These are phyloP conservation scores for Fusarium subglutinans DNA, from an alignment of 2,329 filamentous ascomycete genomes.

Conservation along the genomic window DNA sequence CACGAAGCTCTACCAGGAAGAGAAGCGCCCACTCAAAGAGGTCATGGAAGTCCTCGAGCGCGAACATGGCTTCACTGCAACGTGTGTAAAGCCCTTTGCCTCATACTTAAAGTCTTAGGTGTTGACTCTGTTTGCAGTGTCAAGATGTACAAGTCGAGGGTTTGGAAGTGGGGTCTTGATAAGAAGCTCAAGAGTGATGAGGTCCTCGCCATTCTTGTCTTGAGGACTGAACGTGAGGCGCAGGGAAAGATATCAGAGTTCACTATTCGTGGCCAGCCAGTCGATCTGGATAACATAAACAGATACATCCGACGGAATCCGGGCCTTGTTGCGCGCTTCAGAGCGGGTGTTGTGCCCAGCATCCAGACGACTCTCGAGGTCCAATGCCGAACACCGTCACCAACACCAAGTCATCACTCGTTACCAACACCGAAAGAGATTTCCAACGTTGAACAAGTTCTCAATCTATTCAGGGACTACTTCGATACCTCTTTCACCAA, in stretches of 20 bases:
- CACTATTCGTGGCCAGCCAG: slow-evolving; percentile 50
- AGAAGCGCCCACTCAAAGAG: slow-evolving; percentile 53
- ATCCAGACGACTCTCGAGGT: slow-evolving; percentile 46
- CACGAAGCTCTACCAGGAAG: slow-evolving; percentile 51
- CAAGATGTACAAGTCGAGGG: slow-evolving; percentile 56
- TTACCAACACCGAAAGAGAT: slow-evolving; percentile 38
- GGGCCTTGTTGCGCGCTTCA: slow-evolving; percentile 45
- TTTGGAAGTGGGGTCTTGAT: slow-evolving; percentile 54
- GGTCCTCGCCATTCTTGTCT: slow-evolving; percentile 51
- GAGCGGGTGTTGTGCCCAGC: slow-evolving; percentile 45
- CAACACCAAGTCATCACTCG: slow-evolving; percentile 29
- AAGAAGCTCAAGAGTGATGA: slow-evolving; percentile 55
- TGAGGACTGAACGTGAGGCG: slow-evolving; percentile 50
- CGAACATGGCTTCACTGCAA: slow-evolving; percentile 51
- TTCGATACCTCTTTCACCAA: slow-evolving; percentile 44
- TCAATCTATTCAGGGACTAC: slow-evolving; percentile 44
- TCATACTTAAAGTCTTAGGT: neutral
- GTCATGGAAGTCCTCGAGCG: slow-evolving; percentile 52
- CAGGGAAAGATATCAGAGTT: slow-evolving; percentile 48
- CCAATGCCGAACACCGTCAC: slow-evolving; percentile 45
- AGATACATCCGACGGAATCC: slow-evolving; percentile 54
- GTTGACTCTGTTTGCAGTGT: slow-evolving; percentile 40
- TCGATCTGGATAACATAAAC: slow-evolving; percentile 52
- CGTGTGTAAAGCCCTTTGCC: slow-evolving; percentile 43
- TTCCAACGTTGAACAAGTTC: slow-evolving; percentile 40